A percentile compares a stretch with the other conserved stretches of the same genome.
These are phyloP conservation scores for Neurospora crassa DNA, from an alignment of 2,329 filamentous ascomycete genomes.

Conservation along the genomic window DNA sequence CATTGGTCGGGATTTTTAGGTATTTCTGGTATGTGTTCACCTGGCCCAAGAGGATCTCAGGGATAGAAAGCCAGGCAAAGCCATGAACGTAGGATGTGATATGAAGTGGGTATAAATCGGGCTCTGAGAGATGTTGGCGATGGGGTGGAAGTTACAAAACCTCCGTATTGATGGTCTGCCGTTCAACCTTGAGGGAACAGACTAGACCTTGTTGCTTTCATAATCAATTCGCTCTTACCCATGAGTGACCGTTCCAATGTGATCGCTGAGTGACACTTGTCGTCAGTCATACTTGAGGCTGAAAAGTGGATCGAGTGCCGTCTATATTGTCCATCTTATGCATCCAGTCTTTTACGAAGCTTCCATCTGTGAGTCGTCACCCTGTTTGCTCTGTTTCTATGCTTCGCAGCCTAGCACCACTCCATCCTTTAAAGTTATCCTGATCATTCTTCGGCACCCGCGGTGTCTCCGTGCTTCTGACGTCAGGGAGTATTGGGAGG, in stretches of 20 bases:
- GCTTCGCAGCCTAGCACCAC: neutral
- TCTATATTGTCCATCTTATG: neutral
- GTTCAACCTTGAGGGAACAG: neutral
- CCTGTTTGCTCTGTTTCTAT: neutral
- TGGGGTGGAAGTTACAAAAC: neutral
- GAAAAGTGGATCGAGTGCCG: neutral
- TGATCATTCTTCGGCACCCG: neutral
- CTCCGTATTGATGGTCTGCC: neutral
- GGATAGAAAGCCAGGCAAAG: neutral
- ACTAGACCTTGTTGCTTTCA: neutral
- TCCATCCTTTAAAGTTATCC: neutral
- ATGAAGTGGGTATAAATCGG: neutral
- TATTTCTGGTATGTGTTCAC: neutral
- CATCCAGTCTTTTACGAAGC: neutral
- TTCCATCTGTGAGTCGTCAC: neutral
- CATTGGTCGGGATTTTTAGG: neutral
- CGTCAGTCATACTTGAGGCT: neutral
- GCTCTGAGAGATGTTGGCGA: neutral
- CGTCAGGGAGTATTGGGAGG: neutral
- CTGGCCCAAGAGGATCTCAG: neutral
- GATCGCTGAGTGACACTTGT: neutral
- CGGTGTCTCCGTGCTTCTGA: neutral
- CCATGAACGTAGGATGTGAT: neutral
- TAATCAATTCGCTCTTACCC: neutral
- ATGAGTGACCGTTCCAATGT: neutral